Percentiles rank a stretch among this genome's conserved stretches.
phyloP scores from a whole-genome alignment of 2,329 filamentous ascomycete genomes.

The Botrytis aclada region DNA sequence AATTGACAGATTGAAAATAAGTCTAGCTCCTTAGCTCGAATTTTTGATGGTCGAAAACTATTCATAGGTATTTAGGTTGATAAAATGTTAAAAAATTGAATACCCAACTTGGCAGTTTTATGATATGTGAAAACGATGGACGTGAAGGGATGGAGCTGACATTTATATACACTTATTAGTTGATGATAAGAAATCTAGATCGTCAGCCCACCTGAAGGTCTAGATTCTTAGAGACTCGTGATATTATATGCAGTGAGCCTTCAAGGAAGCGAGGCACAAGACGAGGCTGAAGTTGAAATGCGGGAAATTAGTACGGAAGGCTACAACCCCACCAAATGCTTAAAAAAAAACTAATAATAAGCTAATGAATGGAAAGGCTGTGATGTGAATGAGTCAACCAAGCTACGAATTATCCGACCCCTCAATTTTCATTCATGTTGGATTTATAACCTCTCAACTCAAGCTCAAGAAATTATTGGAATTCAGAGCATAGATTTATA shows the following conservation, averaged over 20 bases:
- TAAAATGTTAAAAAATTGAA: background rate
- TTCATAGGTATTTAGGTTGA: background rate
- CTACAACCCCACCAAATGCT: background rate
- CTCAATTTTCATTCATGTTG: background rate
- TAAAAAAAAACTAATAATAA: background rate
- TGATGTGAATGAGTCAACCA: background rate
- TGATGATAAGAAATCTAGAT: conserved; percentile 6
- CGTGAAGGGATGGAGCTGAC: background rate
- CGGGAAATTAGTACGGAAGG: background rate
- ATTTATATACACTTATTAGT: background rate
- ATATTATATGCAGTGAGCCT: conserved; percentile 6
- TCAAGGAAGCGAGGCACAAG: background rate
- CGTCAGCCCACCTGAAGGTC: conserved; percentile 15
- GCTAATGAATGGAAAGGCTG: conserved; percentile 10
- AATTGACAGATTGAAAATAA: background rate
- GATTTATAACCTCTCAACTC: background rate
- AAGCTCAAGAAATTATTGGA: background rate
- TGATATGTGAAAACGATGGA: background rate
- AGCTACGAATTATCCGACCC: background rate
- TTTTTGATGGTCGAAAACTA: background rate
- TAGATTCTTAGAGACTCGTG: conserved; percentile 11
- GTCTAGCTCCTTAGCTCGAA: background rate
- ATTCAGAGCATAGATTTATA: background rate
- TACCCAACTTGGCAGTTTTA: too few species aligned
- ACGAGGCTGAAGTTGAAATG: background rate